Conservation (phyloP, 495 filamentous ascomycete species). For the Hypoxylon perforatum region DNA sequence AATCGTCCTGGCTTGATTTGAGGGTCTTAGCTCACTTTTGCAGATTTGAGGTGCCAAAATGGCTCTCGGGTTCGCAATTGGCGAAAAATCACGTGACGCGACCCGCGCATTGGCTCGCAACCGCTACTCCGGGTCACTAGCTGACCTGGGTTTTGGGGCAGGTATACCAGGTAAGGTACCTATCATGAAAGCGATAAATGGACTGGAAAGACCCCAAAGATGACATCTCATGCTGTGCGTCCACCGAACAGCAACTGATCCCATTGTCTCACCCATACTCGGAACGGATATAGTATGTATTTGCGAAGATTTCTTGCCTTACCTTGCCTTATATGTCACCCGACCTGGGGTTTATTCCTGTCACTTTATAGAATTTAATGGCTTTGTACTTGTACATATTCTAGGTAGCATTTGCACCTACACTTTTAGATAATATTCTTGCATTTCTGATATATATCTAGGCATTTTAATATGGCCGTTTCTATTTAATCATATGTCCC, state of each 20-base stretch:
- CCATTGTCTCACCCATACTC: background rate
- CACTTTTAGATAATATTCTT: too few relatives aligned
- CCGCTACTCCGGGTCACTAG: constrained; percentile 11
- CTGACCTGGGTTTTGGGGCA: background rate
- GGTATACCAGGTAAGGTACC: too few relatives aligned
- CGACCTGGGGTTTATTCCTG: too few relatives aligned
- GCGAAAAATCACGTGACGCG: constrained; percentile 45
- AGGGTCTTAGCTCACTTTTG: constrained; percentile 15
- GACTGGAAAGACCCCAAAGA: constrained; percentile 9
- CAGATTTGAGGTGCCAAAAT: constrained; percentile 41
- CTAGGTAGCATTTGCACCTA: too few relatives aligned
- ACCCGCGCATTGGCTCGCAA: background rate
- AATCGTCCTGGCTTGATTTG: constrained; percentile 13
- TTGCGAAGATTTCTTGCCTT: background rate
- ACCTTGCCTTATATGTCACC: background rate
- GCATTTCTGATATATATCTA: too few relatives aligned
- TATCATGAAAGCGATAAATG: too few relatives aligned
- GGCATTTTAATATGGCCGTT: too few relatives aligned
- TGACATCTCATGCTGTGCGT: constrained; percentile 27
- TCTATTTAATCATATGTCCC: too few relatives aligned
- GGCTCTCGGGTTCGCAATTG: constrained; percentile 31
- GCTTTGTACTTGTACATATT: too few relatives aligned
- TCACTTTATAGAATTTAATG: constrained; percentile 5
- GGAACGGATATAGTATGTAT: background rate
- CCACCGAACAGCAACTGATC: background rate